Conservation (phyloP, 805 yeast species). For the Candida gorgasii region DNA sequence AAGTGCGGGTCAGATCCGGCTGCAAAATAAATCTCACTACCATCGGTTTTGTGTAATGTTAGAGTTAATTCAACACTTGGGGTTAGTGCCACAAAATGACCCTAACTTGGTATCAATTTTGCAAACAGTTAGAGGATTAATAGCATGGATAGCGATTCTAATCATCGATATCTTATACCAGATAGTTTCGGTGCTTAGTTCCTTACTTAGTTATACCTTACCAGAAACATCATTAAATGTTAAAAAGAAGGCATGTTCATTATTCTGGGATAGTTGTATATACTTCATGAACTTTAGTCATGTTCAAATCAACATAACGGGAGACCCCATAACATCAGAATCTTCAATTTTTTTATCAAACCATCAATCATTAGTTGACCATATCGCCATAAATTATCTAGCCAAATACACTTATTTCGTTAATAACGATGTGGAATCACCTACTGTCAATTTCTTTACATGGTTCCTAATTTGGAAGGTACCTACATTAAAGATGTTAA, state of each 20-base stretch:
- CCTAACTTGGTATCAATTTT: conserved; percentile 8
- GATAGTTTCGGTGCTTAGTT: conserved; percentile 18
- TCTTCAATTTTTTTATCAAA: conserved; percentile 50
- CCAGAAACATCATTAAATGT: conserved; percentile 23
- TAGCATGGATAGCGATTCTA: conserved; percentile 19
- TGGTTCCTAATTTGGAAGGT: conserved; percentile 70
- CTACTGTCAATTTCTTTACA: conserved; percentile 58
- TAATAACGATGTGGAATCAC: conserved; percentile 21
- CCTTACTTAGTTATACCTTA: conserved; percentile 14
- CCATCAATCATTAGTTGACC: conserved; percentile 71
- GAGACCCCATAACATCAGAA: conserved; percentile 39
- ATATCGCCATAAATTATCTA: conserved; percentile 50
- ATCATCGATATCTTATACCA: conserved; percentile 22
- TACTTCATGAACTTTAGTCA: conserved; percentile 34
- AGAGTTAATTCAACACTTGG: conserved; percentile 36
- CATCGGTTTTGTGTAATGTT: conserved; percentile 13
- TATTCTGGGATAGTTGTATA: conserved; percentile 32
- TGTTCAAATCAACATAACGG: conserved; percentile 40
- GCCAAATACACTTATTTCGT: conserved; percentile 29
- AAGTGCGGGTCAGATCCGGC: neutral
- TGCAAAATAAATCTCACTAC: conserved; percentile 7
- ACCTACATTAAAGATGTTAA: conserved; percentile 52
- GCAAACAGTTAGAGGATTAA: conserved; percentile 19
- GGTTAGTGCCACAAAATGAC: conserved; percentile 23
- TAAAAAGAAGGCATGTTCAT: conserved; percentile 19